These are phyloP conservation scores for Leccinum fallax DNA, from an alignment of 1,284 basidiomycete species.

Conservation along the genomic window DNA sequence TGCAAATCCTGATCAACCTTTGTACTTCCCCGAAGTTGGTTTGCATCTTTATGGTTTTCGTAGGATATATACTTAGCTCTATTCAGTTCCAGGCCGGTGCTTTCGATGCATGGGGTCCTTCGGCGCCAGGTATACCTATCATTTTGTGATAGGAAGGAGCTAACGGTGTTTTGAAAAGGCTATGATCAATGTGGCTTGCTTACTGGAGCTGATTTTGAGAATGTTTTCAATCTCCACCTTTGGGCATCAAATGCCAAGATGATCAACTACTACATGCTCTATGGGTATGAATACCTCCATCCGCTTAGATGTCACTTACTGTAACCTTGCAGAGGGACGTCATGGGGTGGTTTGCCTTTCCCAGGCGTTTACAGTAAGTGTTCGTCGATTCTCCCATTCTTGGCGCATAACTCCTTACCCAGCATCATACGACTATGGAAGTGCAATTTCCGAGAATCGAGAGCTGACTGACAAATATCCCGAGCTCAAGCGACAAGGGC, in stretches of 20 bases:
- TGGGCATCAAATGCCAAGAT: constrained; percentile 79
- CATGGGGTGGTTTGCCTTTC: constrained; percentile 76
- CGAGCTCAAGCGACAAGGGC: constrained; percentile 72
- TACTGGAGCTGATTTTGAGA: constrained; percentile 71
- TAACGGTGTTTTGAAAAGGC: constrained; percentile 34
- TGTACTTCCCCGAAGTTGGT: constrained; percentile 37
- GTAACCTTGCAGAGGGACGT: constrained; percentile 59
- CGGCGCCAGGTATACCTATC: constrained; percentile 50
- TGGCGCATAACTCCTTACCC: constrained; percentile 12
- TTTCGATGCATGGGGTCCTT: constrained; percentile 74
- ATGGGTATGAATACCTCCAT: constrained; percentile 49
- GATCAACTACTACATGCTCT: constrained; percentile 80
- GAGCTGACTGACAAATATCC: constrained; percentile 68
- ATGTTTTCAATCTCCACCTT: constrained; percentile 72
- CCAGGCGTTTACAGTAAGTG: constrained; percentile 58
- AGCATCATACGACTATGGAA: constrained; percentile 69
- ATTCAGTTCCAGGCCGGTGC: constrained; percentile 68
- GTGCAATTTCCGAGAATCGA: constrained; percentile 68
- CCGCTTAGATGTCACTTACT: constrained; percentile 2
- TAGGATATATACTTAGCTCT: constrained; percentile 11
- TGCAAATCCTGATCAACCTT: constrained; percentile 32
- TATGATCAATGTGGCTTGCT: constrained; percentile 54
- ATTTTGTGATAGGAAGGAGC: background rate
- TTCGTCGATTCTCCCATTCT: background rate
- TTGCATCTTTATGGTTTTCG: background rate